Evolutionary conservation across 352 stramenopile genomes (phyloP).

Genomic region (Phytophthora macrochlamydospora): DNA sequence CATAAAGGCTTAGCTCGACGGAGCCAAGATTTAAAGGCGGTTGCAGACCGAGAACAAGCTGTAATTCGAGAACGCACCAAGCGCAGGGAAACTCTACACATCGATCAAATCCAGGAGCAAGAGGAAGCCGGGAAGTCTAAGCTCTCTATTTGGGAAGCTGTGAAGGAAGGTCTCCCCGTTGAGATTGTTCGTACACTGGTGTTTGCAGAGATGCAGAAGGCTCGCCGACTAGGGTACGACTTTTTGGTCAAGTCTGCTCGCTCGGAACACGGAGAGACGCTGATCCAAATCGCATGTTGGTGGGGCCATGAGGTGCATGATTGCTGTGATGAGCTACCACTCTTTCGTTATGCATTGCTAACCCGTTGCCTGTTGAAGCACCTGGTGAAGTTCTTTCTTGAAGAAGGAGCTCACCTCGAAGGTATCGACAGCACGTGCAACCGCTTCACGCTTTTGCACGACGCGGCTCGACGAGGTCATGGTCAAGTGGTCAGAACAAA

Average conservation of each 20-base stretch:
- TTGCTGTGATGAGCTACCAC: not conserved
- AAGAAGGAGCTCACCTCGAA: constrained; percentile 60
- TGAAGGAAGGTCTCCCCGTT: constrained; percentile 52
- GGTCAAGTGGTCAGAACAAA: constrained; percentile 42
- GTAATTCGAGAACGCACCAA: constrained; percentile 19
- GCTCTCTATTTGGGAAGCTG: constrained; percentile 73
- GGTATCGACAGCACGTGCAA: constrained; percentile 63
- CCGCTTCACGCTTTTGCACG: constrained; percentile 67
- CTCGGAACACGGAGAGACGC: constrained; percentile 58
- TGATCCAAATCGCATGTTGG: constrained; percentile 78
- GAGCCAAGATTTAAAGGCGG: constrained; percentile 27
- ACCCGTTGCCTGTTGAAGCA: constrained; percentile 28
- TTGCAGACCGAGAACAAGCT: constrained; percentile 4
- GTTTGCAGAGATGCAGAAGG: constrained; percentile 67
- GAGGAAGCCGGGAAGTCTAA: constrained; percentile 39
- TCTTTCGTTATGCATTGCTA: not conserved
- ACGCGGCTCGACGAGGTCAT: constrained; percentile 62
- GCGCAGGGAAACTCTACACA: constrained; percentile 18
- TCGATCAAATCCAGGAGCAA: constrained; percentile 23
- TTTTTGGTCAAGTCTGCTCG: constrained; percentile 55
- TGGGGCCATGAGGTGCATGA: constrained; percentile 55
- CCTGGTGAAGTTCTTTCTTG: constrained; percentile 59
- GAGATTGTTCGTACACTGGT: constrained; percentile 59
- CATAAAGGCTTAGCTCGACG: constrained; percentile 41
- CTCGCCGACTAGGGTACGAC: constrained; percentile 57